These are phyloP conservation scores for Berberis vulgaris DNA, from an alignment of 164 flowering plant genomes.

Conservation along the genomic window DNA sequence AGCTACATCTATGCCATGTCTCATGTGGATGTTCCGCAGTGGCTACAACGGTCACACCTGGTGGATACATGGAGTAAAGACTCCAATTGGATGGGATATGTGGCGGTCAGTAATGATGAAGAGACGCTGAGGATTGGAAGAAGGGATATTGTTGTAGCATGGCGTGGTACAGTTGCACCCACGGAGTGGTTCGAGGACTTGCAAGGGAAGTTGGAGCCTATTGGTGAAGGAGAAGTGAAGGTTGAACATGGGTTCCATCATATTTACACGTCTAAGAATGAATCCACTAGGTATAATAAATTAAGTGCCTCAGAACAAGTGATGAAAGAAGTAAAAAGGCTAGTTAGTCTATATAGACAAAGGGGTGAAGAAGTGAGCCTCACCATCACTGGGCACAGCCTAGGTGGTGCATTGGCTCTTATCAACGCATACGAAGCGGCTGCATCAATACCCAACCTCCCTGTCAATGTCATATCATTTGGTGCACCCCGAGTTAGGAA, in stretches of 20 bases:
- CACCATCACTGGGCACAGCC: slow-evolving; percentile 66
- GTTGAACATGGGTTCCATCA: slow-evolving; percentile 55
- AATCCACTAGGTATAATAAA: slow-evolving; percentile 40
- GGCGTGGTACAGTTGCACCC: slow-evolving; percentile 60
- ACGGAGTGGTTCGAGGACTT: slow-evolving; percentile 52
- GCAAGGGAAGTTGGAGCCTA: slow-evolving; percentile 26
- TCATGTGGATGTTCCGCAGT: slow-evolving; percentile 38
- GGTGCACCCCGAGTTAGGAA: slow-evolving; percentile 68
- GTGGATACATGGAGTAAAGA: slow-evolving; percentile 45
- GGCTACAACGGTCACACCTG: slow-evolving; percentile 36
- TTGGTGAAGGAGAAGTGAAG: slow-evolving; percentile 21
- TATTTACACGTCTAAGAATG: slow-evolving; percentile 42
- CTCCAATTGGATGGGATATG: slow-evolving; percentile 77
- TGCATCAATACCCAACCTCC: slow-evolving; percentile 18
- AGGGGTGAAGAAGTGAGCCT: slow-evolving; percentile 51
- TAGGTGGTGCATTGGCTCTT: slow-evolving; percentile 62
- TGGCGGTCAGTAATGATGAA: slow-evolving; percentile 47
- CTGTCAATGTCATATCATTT: slow-evolving; percentile 46
- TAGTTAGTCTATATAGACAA: slow-evolving; percentile 23
- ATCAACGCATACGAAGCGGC: slow-evolving; percentile 53
- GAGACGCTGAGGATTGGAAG: slow-evolving; percentile 48
- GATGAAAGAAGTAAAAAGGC: slow-evolving; percentile 36
- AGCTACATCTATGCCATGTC: slow-evolving; percentile 65
- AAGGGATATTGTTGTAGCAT: slow-evolving; percentile 56
- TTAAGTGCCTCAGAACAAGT: slow-evolving; percentile 53